Evolutionary conservation across 495 filamentous ascomycete genomes (phyloP).

Genomic region (Neurospora sp.): DNA sequence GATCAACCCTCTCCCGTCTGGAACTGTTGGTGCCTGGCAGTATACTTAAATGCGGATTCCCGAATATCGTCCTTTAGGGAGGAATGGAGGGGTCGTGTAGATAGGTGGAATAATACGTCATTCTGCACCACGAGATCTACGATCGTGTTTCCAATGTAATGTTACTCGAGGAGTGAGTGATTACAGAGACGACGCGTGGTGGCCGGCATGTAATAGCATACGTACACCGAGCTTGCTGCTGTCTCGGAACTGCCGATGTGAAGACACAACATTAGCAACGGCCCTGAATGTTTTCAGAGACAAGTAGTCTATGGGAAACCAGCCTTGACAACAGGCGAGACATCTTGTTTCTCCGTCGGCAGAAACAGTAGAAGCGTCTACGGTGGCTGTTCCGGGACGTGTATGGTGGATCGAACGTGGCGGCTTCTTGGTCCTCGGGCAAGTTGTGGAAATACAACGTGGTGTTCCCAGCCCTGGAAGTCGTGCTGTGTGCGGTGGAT

Average conservation of each 20-base stretch:
- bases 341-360: not conserved
- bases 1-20: conserved; percentile 13
- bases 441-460: not conserved
- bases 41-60: conserved; percentile 14
- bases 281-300: not conserved
- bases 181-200: not conserved
- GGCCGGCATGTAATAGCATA: not conserved
- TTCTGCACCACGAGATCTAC: not conserved
- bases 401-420: not conserved
- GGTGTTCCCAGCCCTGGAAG: not conserved
- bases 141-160: not conserved
- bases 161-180: not conserved
- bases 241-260: not conserved
- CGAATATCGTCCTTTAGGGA: not conserved
- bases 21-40: conserved; percentile 21
- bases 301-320: not conserved
- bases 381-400: not conserved
- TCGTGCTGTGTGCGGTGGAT: conserved; percentile 3
- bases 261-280: not conserved
- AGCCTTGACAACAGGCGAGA: not conserved
- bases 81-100: not conserved
- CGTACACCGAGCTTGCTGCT: not conserved
- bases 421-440: not conserved
- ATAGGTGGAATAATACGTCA: not conserved
- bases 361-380: not conserved